A percentile compares a stretch with the other conserved stretches of the same genome.
Evolutionary conservation across 305 asterid genomes (phyloP).

Genomic region (Solanum hybrid): DNA sequence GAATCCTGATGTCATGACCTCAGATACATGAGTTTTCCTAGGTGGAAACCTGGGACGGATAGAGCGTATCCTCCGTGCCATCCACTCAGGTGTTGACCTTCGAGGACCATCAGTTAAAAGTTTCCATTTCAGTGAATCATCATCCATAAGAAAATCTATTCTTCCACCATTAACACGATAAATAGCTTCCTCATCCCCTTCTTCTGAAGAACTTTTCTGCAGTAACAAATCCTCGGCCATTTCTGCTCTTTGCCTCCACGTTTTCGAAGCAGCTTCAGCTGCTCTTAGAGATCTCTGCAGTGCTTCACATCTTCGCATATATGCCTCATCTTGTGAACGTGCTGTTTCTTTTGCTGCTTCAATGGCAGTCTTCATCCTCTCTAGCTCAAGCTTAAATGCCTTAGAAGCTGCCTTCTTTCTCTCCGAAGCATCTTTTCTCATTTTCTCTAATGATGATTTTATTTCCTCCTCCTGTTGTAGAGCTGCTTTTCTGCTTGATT

Average conservation of each 20-base stretch:
- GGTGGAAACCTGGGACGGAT: slow-evolving; percentile 36
- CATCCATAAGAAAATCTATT: slow-evolving; percentile 25
- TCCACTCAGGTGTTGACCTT: slow-evolving; percentile 38
- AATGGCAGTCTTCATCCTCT: slow-evolving; percentile 24
- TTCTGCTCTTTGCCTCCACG: slow-evolving; percentile 33
- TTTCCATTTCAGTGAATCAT: slow-evolving; percentile 33
- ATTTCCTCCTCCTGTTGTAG: slow-evolving; percentile 29
- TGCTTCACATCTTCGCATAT: slow-evolving; percentile 30
- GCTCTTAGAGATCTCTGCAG: slow-evolving; percentile 30
- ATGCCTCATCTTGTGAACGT: slow-evolving; percentile 23
- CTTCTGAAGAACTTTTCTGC: slow-evolving; percentile 10
- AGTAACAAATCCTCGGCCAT: slow-evolving; percentile 18
- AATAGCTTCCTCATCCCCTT: slow-evolving; percentile 17
- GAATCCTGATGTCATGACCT: slow-evolving; percentile 18
- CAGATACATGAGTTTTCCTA: slow-evolving; percentile 24
- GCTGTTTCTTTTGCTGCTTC: slow-evolving; percentile 34
- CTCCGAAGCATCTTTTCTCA: slow-evolving; percentile 27
- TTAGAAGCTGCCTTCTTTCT: slow-evolving; percentile 27
- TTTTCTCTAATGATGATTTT: slow-evolving; percentile 26
- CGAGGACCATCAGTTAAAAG: slow-evolving; percentile 36
- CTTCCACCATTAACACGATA: slow-evolving; percentile 34
- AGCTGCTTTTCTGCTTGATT: slow-evolving; percentile 21
- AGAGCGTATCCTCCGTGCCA: slow-evolving; percentile 29
- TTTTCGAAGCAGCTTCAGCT: slow-evolving; percentile 28
- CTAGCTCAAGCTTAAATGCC: slow-evolving; percentile 30